Percentiles rank a stretch among this genome's conserved stretches.
Conservation (phyloP, 768 basidiomycete species). For the Amanita molliuscula region DNA sequence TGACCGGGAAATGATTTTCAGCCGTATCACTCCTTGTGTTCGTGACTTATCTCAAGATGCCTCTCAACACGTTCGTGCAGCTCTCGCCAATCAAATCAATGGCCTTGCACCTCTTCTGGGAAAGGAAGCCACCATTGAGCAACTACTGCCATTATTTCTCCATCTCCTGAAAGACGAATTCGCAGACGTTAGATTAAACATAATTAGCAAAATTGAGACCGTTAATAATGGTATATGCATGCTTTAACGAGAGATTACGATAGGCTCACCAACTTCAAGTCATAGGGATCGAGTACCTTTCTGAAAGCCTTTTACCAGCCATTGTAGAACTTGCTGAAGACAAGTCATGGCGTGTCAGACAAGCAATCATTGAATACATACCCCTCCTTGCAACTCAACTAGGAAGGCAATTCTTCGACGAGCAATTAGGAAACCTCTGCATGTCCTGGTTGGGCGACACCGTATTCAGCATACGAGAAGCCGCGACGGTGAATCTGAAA, state of each 20-base stretch:
- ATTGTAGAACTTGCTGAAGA: slow-evolving; percentile 98
- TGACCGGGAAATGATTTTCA: slow-evolving; percentile 89
- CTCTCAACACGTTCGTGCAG: slow-evolving; percentile 95
- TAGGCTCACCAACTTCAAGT: slow-evolving; percentile 36
- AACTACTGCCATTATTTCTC: slow-evolving; percentile 93
- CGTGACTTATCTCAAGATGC: slow-evolving; percentile 87
- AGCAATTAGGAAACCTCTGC: slow-evolving; percentile 91
- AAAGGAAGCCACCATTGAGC: slow-evolving; percentile 89
- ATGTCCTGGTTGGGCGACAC: slow-evolving; percentile 99
- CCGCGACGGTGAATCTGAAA: slow-evolving; percentile 95
- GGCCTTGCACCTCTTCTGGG: slow-evolving; percentile 92
- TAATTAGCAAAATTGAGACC: slow-evolving; percentile 96
- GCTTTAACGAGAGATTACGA: neutral
- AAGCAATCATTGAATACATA: slow-evolving; percentile 99
- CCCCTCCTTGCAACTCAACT: slow-evolving; percentile 98
- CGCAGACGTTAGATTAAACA: slow-evolving; percentile 93
- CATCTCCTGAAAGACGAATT: slow-evolving; percentile 97
- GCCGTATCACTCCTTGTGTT: slow-evolving; percentile 89
- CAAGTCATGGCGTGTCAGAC: slow-evolving; percentile 99
- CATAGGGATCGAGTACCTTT: slow-evolving; percentile 94
- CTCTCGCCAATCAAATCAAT: slow-evolving; percentile 91
- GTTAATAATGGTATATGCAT: slow-evolving; percentile 73
- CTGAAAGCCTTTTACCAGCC: slow-evolving; percentile 91
- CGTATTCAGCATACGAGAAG: slow-evolving; percentile 96
- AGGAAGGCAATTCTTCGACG: slow-evolving; percentile 95